A percentile compares a stretch with the other conserved stretches of the same genome.
Conservation (phyloP, 2,329 filamentous ascomycete genomes). For the Lachnellula cervina region DNA sequence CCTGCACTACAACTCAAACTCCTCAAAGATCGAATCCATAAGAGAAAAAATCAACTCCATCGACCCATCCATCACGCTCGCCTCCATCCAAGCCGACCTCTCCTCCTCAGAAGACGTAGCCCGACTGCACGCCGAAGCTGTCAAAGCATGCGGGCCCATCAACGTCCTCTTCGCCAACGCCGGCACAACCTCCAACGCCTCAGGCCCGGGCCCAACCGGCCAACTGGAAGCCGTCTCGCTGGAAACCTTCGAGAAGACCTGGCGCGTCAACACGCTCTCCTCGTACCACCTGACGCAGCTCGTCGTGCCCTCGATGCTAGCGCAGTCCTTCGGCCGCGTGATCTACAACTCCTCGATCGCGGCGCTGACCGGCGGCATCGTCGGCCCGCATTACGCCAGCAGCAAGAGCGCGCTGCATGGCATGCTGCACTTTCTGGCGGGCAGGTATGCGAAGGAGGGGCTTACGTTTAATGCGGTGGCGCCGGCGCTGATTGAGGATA, state of each 20-base stretch:
- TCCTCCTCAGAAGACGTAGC: conserved; percentile 2
- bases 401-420: conserved; percentile 43
- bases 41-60: not conserved
- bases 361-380: conserved; percentile 19
- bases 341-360: conserved; percentile 22
- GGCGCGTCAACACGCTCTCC: conserved; percentile 21
- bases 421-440: conserved; percentile 42
- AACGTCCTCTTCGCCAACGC: conserved; percentile 24
- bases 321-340: conserved; percentile 32
- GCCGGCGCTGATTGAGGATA: conserved; percentile 43
- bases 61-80: not conserved
- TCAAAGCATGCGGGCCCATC: not conserved
- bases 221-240: conserved; percentile 17
- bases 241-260: conserved; percentile 23
- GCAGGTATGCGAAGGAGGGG: conserved; percentile 38
- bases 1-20: conserved; percentile 5
- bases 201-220: conserved; percentile 2
- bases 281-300: conserved; percentile 23
- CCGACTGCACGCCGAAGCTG: conserved; percentile 1
- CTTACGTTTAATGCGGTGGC: conserved; percentile 46
- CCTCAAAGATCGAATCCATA: not conserved
- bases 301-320: conserved; percentile 32
- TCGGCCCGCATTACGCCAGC: conserved; percentile 25
- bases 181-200: conserved; percentile 17
- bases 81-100: conserved; percentile 6